Evolutionary conservation across 768 basidiomycete genomes (phyloP).

Genomic region (Boletus sp.): DNA sequence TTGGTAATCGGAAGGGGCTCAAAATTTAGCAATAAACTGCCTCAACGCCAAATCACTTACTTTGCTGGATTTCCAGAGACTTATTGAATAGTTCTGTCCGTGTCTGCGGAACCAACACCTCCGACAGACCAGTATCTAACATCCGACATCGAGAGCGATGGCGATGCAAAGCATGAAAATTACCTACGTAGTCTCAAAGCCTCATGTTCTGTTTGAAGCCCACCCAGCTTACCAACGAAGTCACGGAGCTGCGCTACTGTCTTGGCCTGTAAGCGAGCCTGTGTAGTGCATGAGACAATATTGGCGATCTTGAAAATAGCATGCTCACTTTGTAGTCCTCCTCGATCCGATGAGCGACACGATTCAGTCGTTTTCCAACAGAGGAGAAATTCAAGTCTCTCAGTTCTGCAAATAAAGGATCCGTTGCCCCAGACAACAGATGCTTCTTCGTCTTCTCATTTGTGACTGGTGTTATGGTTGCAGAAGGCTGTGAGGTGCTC

Average conservation of each 20-base stretch:
- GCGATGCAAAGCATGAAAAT: background rate
- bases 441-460: conserved; percentile 91
- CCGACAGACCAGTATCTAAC: conserved; percentile 91
- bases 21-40: conserved; percentile 8
- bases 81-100: conserved; percentile 86
- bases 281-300: conserved; percentile 4
- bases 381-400: conserved; percentile 91
- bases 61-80: conserved; percentile 94
- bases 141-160: conserved; percentile 2
- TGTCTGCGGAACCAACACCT: conserved; percentile 83
- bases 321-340: conserved; percentile 82
- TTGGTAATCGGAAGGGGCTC: background rate
- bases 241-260: conserved; percentile 89
- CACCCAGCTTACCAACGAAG: conserved; percentile 94
- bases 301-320: background rate
- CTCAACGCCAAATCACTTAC: conserved; percentile 41
- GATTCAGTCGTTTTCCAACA: conserved; percentile 79
- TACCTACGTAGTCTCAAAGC: conserved; percentile 80
- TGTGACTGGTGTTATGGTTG: conserved; percentile 51
- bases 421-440: conserved; percentile 71
- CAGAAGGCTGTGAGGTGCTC: conserved; percentile 41
- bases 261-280: conserved; percentile 85
- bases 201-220: conserved; percentile 90
- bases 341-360: conserved; percentile 80
- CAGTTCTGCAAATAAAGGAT: conserved; percentile 79